phyloP scores from a whole-genome alignment of 768 basidiomycete genomes.

The Russula griseocarnosa region DNA sequence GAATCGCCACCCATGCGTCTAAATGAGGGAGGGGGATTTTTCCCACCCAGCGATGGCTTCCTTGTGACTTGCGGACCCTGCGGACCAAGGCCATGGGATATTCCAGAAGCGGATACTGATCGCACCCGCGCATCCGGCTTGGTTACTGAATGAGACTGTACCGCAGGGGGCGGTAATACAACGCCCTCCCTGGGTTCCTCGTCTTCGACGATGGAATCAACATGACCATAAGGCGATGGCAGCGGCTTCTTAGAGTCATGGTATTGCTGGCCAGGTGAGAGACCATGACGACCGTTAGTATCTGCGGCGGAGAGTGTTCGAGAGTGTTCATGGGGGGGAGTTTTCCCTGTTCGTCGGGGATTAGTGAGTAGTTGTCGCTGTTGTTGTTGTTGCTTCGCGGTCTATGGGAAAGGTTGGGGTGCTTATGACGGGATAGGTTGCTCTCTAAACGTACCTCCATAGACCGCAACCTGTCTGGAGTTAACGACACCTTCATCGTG shows the following conservation, averaged over 20 bases:
- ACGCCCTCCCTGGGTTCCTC: constrained; percentile 42
- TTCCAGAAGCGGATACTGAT: constrained; percentile 30
- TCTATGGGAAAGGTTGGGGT: background rate
- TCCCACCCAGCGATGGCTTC: constrained; percentile 15
- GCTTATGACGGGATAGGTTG: constrained; percentile 27
- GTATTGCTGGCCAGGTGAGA: constrained; percentile 15
- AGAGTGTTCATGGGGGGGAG: background rate
- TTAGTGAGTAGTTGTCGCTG: constrained; percentile 1
- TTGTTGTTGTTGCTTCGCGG: constrained; percentile 14
- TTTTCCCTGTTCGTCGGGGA: background rate
- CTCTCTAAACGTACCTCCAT: constrained; percentile 69
- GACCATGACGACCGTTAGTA: constrained; percentile 11
- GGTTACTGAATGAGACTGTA: constrained; percentile 3
- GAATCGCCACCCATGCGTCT: constrained; percentile 14
- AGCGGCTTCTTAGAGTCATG: constrained; percentile 38
- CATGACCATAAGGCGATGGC: constrained; percentile 40
- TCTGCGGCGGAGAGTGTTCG: background rate
- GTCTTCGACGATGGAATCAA: constrained; percentile 59
- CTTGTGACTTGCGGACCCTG: constrained; percentile 7
- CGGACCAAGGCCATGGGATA: constrained; percentile 16
- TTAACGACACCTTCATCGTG: constrained; percentile 94
- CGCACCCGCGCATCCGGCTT: constrained; percentile 25
- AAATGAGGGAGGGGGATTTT: constrained; percentile 13
- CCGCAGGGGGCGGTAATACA: background rate
- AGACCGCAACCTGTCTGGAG: constrained; percentile 86